Conservation (phyloP, 495 filamentous ascomycete genomes). For the Thermochaetoides thermophila region DNA sequence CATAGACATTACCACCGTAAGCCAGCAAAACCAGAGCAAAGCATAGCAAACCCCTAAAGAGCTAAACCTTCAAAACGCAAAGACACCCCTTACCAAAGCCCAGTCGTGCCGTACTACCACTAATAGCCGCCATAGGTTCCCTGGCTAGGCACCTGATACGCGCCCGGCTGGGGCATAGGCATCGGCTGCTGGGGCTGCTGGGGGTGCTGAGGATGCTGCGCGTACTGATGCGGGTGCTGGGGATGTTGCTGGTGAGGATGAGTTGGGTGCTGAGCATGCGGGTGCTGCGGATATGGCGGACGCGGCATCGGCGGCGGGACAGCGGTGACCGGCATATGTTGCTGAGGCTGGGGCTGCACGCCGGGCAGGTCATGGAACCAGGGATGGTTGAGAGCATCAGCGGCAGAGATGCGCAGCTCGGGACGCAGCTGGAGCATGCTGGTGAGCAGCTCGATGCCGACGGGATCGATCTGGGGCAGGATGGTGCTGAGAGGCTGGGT, state of each 20-base stretch:
- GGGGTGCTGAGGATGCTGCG: conserved; percentile 23
- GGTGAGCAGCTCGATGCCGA: conserved; percentile 72
- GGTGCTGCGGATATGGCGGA: conserved; percentile 20
- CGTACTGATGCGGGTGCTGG: no score
- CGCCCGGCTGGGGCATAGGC: conserved; percentile 17
- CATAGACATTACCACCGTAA: no score
- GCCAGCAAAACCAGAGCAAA: no score
- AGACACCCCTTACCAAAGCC: background rate
- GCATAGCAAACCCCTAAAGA: no score
- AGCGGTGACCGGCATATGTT: conserved; percentile 22
- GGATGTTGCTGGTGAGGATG: no score
- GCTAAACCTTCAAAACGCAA: no score
- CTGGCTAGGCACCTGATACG: conserved; percentile 19
- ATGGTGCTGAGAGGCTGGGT: conserved; percentile 79
- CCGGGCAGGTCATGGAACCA: conserved; percentile 57
- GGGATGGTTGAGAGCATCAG: conserved; percentile 69
- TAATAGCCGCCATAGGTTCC: conserved; percentile 18
- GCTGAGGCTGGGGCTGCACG: conserved; percentile 22
- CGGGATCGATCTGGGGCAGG: conserved; percentile 73
- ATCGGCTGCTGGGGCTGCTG: conserved; percentile 19
- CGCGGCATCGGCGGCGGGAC: conserved; percentile 20
- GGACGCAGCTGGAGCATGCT: conserved; percentile 87
- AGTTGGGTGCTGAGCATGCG: no score
- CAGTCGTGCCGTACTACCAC: conserved; percentile 3
- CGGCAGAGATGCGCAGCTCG: conserved; percentile 76